Conservation (phyloP, 768 basidiomycete species). For the Collybia mongolica region DNA sequence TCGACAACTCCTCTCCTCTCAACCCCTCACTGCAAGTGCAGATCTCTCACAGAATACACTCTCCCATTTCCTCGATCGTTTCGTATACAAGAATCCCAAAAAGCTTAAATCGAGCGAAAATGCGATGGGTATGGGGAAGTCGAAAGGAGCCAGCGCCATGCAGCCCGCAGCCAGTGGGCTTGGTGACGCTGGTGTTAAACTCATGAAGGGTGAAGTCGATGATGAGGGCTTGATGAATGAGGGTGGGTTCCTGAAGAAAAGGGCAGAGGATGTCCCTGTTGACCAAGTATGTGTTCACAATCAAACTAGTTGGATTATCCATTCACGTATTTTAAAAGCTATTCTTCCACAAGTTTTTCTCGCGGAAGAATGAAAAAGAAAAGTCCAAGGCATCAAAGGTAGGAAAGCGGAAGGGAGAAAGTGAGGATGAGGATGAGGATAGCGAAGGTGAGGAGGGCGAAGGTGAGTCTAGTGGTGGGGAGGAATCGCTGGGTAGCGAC, state of each 20-base stretch:
- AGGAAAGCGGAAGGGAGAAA: constrained; percentile 30
- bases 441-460: constrained; percentile 39
- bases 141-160: constrained; percentile 89
- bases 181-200: constrained; percentile 69
- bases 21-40: constrained; percentile 76
- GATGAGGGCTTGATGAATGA: constrained; percentile 63
- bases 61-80: constrained; percentile 93
- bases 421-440: constrained; percentile 35
- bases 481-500: constrained; percentile 32
- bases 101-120: constrained; percentile 39
- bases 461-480: constrained; percentile 29
- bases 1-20: constrained; percentile 69
- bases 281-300: constrained; percentile 63
- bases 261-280: constrained; percentile 71
- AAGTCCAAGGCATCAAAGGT: constrained; percentile 43
- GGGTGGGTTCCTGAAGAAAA: constrained; percentile 68
- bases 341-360: constrained; percentile 92
- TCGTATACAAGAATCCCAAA: constrained; percentile 97
- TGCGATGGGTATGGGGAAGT: constrained; percentile 26
- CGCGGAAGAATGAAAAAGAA: constrained; percentile 60
- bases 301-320: neutral
- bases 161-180: constrained; percentile 78
- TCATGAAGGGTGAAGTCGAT: constrained; percentile 57
- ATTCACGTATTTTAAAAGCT: constrained; percentile 38
- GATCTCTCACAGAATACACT: constrained; percentile 93